These are phyloP conservation scores for Irpex sp. DNA, from an alignment of 1,284 basidiomycete species.

Conservation along the genomic window DNA sequence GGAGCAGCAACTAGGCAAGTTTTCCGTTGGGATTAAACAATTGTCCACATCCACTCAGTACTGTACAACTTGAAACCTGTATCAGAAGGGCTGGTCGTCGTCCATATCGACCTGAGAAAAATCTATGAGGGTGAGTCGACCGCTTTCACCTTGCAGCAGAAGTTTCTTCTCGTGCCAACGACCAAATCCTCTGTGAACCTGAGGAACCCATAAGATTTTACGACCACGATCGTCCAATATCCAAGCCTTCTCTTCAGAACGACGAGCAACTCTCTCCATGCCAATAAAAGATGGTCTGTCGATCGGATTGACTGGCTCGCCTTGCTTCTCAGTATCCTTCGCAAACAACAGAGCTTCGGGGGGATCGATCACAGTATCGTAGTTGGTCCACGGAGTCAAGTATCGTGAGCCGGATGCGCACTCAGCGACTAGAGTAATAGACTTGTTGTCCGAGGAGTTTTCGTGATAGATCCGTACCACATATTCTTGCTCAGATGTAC, in stretches of 20 bases:
- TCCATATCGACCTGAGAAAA: not conserved
- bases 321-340: not conserved
- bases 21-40: too few species aligned
- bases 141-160: not conserved
- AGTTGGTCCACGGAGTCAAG: not conserved
- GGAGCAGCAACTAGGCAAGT: not conserved
- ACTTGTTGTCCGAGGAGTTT: not conserved
- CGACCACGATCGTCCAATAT: not conserved
- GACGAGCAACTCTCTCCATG: not conserved
- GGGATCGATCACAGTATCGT: not conserved
- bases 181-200: not conserved
- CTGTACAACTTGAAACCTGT: too few species aligned
- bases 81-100: not conserved
- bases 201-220: not conserved
- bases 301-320: not conserved
- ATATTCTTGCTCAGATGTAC: not conserved
- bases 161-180: not conserved
- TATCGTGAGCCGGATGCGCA: not conserved
- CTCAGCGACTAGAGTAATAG: not conserved
- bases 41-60: too few species aligned
- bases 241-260: not conserved
- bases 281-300: not conserved
- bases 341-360: not conserved
- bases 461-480: not conserved
- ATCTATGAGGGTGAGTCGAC: not conserved